Evolutionary conservation across 2,329 filamentous ascomycete species (phyloP).

Genomic region (Aspergillus sp.): DNA sequence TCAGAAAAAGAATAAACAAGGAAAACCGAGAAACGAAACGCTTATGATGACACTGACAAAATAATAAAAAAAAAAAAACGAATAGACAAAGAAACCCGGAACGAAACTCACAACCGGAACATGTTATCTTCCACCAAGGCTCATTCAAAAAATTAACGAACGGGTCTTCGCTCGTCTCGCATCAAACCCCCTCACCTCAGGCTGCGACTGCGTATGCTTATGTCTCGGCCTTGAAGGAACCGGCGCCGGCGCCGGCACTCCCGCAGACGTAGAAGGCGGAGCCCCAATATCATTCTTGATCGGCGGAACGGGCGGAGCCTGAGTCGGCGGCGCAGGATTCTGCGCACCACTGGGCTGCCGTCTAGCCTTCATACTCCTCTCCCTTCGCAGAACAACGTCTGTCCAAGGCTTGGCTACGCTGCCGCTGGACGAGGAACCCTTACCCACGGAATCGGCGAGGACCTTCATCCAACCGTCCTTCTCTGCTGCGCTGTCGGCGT

Average conservation of each 20-base stretch:
- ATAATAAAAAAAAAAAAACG: slow-evolving; percentile 7
- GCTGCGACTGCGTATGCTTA: slow-evolving; percentile 36
- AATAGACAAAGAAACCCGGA: slow-evolving; percentile 8
- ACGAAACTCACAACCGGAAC: slow-evolving; percentile 6
- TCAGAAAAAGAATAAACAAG: background rate
- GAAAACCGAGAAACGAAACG: slow-evolving; percentile 2
- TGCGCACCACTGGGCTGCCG: slow-evolving; percentile 23
- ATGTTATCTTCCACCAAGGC: slow-evolving; percentile 19
- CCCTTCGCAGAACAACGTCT: slow-evolving; percentile 51
- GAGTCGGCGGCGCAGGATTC: slow-evolving; percentile 13
- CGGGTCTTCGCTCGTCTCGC: slow-evolving; percentile 36
- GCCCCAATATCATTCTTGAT: slow-evolving; percentile 16
- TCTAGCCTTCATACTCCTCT: slow-evolving; percentile 31
- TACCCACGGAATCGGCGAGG: slow-evolving; percentile 63
- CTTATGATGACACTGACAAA: slow-evolving; percentile 5
- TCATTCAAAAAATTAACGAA: slow-evolving; percentile 34
- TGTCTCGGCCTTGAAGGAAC: slow-evolving; percentile 28
- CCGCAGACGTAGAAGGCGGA: slow-evolving; percentile 12
- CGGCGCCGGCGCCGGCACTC: slow-evolving; percentile 21
- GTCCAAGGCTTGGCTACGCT: slow-evolving; percentile 53
- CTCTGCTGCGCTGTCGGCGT: slow-evolving; percentile 77
- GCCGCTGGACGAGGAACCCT: slow-evolving; percentile 39
- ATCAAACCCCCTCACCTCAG: slow-evolving; percentile 29
- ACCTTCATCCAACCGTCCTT: slow-evolving; percentile 96
- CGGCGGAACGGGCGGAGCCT: slow-evolving; percentile 12